Evolutionary conservation across 768 basidiomycete genomes (phyloP), one percentile per base, ranked within the genome.

Genomic region (Sutorius australiensis): DNA sequence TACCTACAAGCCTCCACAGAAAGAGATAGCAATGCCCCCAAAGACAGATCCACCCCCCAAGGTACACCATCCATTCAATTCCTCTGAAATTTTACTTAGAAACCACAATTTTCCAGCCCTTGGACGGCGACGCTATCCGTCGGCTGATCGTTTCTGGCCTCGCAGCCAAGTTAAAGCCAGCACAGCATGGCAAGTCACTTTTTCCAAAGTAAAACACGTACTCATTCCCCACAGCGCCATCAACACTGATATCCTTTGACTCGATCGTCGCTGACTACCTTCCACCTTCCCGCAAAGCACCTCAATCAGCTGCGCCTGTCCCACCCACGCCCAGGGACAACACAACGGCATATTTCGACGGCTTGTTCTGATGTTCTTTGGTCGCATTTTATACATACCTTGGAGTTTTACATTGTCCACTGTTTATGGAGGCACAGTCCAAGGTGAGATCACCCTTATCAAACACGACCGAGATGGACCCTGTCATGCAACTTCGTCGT

Each of bases 211-310:
- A 16, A 24, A 13, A 45, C 31, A 21, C 44, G 42, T 32, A 49
- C 44, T 59, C 58, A 59, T 51, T 52, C 27, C 51, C 41, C 42
- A 27, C 51, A 84, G 80, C 48, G 17, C 67, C 77, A 28, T 66
- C 71, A 53, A 63, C 73, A n/a, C 67, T 72, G 12, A 65, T 72
- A 0, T 80, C 83, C 52, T 91, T 92, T 59, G 84, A 91, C 64
- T 83, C 87, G 6, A 69, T 92, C 47, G 76, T 91, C 45, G 80
- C 81, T 2, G 89, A 90, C 67, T 92, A 92, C 64, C 72, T 84
- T 21, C 84, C 82, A 17, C 57, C 73, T 10, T 21, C 71, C 6
- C 62, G 59, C 8, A 62, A 69, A 48, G 50, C 65, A 13, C 41
- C 60, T 19, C 16, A 48, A 39, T 37, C 59, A 14, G 34, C 42